A percentile compares a stretch with the other conserved stretches of the same genome.
These are phyloP conservation scores for Nakaseomyces sp. DNA, from an alignment of 1,139 yeast species.

Conservation along the genomic window DNA sequence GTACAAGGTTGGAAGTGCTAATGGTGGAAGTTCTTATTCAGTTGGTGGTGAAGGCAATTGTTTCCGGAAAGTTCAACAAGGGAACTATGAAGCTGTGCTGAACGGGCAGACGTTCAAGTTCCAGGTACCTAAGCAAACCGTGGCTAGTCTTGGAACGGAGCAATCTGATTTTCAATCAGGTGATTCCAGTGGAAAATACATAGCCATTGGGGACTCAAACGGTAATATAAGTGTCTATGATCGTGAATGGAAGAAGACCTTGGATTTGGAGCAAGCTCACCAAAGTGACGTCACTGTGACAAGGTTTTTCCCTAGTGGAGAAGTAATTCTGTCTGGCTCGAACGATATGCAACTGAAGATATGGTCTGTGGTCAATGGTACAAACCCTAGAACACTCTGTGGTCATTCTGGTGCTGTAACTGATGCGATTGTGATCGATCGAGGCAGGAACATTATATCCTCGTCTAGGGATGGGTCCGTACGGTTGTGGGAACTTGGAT, in stretches of 20 bases:
- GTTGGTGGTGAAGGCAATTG: constrained; percentile 11
- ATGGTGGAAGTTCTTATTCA: no score
- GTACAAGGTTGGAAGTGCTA: constrained; percentile 11
- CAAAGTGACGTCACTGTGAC: constrained; percentile 36
- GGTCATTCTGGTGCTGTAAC: constrained; percentile 43
- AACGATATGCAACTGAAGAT: constrained; percentile 48
- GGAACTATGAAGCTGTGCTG: constrained; percentile 13
- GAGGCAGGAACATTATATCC: constrained; percentile 57
- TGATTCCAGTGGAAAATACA: constrained; percentile 8
- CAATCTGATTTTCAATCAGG: constrained; percentile 10
- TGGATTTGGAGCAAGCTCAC: constrained; percentile 38
- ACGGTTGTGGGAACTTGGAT: constrained; percentile 60
- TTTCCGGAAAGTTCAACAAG: constrained; percentile 9
- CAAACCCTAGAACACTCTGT: constrained; percentile 40
- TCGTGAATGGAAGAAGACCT: constrained; percentile 14
- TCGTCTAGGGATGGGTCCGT: constrained; percentile 47
- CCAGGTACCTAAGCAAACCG: constrained; percentile 13
- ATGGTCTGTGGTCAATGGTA: constrained; percentile 45
- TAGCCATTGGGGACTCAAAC: constrained; percentile 37
- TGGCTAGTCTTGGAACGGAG: neutral
- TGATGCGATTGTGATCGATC: constrained; percentile 43
- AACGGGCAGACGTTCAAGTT: constrained; percentile 11
- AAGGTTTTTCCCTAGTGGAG: constrained; percentile 50
- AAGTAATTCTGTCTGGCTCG: constrained; percentile 48
- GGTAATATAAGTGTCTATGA: constrained; percentile 35